Percentiles rank a stretch among this genome's conserved stretches.
Evolutionary conservation across 768 basidiomycete species (phyloP).

Genomic region (Macrocybe gigantea): DNA sequence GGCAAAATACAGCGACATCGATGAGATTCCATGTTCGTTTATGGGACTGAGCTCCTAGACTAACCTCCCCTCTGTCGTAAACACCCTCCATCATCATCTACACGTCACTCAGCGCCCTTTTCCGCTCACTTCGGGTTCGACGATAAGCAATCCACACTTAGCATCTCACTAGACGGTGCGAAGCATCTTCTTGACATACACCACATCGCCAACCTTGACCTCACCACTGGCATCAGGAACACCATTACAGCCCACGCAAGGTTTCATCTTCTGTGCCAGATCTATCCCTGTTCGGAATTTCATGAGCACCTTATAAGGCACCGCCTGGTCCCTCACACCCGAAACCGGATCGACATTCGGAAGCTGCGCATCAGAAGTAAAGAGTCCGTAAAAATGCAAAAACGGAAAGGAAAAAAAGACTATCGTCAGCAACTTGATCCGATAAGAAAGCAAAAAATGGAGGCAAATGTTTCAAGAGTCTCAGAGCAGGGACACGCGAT

Average conservation of each 20-base stretch:
- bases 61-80: too few species aligned
- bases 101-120: too few species aligned
- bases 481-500: too few species aligned
- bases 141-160: too few species aligned
- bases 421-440: not conserved
- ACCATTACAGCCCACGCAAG: constrained; percentile 68
- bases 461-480: too few species aligned
- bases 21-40: too few species aligned
- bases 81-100: too few species aligned
- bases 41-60: too few species aligned
- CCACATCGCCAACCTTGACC: constrained; percentile 55
- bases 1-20: too few species aligned
- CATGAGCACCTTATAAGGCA: constrained; percentile 71
- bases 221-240: constrained; percentile 44
- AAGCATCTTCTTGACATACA: constrained; percentile 40
- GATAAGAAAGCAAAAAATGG: not conserved
- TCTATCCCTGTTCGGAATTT: constrained; percentile 65
- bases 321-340: constrained; percentile 62
- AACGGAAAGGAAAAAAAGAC: not conserved
- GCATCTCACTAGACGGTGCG: not conserved
- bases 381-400: not conserved
- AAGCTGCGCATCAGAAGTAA: constrained; percentile 35
- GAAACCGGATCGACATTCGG: constrained; percentile 67
- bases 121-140: too few species aligned
- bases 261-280: constrained; percentile 36